Percentiles rank a stretch among this genome's conserved stretches.
Conservation (phyloP, 352 stramenopile genomes). For the Pythium myriotylum region DNA sequence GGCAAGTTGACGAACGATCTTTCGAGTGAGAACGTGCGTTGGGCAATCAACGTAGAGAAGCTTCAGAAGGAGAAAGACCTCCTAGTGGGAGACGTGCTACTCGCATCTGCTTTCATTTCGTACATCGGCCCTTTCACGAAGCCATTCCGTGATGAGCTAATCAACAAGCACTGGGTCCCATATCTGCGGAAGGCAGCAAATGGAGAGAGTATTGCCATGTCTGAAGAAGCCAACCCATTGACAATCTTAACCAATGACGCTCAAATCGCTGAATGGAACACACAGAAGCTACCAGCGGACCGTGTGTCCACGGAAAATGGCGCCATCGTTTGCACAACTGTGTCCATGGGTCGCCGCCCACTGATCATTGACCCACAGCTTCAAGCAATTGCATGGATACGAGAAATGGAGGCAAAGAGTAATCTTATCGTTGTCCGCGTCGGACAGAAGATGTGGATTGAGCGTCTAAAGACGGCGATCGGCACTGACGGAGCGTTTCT, state of each 20-base stretch:
- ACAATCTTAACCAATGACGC: slow-evolving; percentile 92
- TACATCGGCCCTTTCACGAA: slow-evolving; percentile 97
- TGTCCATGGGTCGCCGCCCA: slow-evolving; percentile 88
- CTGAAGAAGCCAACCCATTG: slow-evolving; percentile 87
- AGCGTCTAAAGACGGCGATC: slow-evolving; percentile 93
- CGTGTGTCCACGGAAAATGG: slow-evolving; percentile 95
- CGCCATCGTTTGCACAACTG: slow-evolving; percentile 91
- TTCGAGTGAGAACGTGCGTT: slow-evolving; percentile 95
- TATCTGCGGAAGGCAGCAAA: slow-evolving; percentile 88
- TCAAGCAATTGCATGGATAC: slow-evolving; percentile 94
- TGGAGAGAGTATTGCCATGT: slow-evolving; percentile 91
- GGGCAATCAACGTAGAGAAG: slow-evolving; percentile 93
- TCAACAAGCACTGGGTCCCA: slow-evolving; percentile 93
- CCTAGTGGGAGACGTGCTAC: slow-evolving; percentile 92
- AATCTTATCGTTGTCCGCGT: slow-evolving; percentile 95
- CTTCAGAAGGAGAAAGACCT: slow-evolving; percentile 92
- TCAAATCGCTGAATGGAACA: slow-evolving; percentile 94
- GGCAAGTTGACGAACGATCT: slow-evolving; percentile 94
- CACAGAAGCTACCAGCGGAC: slow-evolving; percentile 90
- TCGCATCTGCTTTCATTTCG: slow-evolving; percentile 95
- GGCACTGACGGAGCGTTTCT: slow-evolving; percentile 92
- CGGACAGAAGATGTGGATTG: slow-evolving; percentile 94
- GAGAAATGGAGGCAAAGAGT: slow-evolving; percentile 89
- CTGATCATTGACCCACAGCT: slow-evolving; percentile 95
- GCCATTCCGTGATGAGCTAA: slow-evolving; percentile 92